Conservation (phyloP, 768 basidiomycete species). For the Paxillus rubicundulus region DNA sequence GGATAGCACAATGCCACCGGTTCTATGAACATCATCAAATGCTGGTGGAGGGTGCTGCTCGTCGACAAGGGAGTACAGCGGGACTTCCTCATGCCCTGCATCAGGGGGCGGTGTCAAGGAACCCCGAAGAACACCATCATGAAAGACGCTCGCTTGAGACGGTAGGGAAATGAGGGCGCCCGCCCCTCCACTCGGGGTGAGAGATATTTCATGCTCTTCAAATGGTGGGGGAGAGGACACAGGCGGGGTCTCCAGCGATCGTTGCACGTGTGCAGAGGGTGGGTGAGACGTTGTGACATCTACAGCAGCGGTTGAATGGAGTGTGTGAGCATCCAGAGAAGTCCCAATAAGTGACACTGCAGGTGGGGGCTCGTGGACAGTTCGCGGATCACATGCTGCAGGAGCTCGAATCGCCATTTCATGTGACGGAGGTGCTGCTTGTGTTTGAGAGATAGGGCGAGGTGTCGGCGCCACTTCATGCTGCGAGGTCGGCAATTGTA, state of each 20-base stretch:
- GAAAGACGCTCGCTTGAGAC: not conserved
- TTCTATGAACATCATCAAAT: slow-evolving; percentile 16
- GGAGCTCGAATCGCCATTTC: not conserved
- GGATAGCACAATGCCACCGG: not conserved
- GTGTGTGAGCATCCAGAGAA: not conserved
- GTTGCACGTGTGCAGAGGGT: not conserved
- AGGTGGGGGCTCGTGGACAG: not conserved
- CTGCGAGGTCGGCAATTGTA: not conserved
- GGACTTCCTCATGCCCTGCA: slow-evolving; percentile 16
- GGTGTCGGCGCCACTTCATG: not conserved
- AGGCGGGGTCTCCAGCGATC: not conserved
- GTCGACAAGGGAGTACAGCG: slow-evolving; percentile 23
- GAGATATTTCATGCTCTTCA: not conserved
- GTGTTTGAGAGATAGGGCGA: not conserved
- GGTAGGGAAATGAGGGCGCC: not conserved
- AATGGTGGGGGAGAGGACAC: slow-evolving; percentile 6
- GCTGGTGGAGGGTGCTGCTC: slow-evolving; percentile 24
- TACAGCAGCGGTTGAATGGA: not conserved
- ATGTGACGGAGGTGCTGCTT: not conserved
- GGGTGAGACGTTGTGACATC: not conserved
- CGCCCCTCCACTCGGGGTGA: not conserved
- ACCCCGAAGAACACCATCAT: not conserved
- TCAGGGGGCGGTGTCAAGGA: not conserved
- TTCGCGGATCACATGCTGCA: not conserved
- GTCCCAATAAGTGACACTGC: not conserved